These are phyloP conservation scores for Lactifluus pinguis DNA, from an alignment of 768 basidiomycete species.

Conservation along the genomic window DNA sequence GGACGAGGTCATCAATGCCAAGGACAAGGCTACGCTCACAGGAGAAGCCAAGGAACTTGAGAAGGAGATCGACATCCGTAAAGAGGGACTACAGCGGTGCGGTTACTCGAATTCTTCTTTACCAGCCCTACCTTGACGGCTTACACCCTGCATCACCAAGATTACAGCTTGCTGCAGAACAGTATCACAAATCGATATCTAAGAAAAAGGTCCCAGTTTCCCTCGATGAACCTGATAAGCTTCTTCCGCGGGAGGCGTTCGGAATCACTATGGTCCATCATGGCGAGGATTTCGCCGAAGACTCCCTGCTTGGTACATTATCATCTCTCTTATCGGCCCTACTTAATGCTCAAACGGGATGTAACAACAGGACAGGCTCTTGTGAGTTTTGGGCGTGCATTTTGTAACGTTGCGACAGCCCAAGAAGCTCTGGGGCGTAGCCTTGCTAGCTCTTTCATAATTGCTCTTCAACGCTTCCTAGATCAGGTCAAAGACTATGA, in stretches of 20 bases:
- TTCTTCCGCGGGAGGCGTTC: constrained; percentile 32
- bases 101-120: constrained; percentile 22
- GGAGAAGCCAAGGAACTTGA: constrained; percentile 79
- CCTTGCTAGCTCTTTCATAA: constrained; percentile 65
- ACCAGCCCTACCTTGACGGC: not conserved
- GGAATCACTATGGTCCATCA: constrained; percentile 36
- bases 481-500: constrained; percentile 83
- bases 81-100: constrained; percentile 64
- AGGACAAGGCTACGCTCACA: constrained; percentile 69
- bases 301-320: constrained; percentile 15
- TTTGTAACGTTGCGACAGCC: constrained; percentile 75
- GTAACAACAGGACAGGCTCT: constrained; percentile 52
- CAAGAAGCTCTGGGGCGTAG: constrained; percentile 75
- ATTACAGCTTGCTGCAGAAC: constrained; percentile 15
- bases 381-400: constrained; percentile 68
- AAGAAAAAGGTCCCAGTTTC: constrained; percentile 29
- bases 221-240: constrained; percentile 29
- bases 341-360: not conserved
- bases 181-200: constrained; percentile 16
- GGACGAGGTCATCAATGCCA: constrained; percentile 77
- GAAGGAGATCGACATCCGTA: constrained; percentile 73
- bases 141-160: not conserved
- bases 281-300: constrained; percentile 30
- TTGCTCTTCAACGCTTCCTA: constrained; percentile 52
- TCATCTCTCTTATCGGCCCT: not conserved